These are phyloP conservation scores for Phytophthora megakarya DNA, from an alignment of 352 stramenopile genomes.

Conservation along the genomic window DNA sequence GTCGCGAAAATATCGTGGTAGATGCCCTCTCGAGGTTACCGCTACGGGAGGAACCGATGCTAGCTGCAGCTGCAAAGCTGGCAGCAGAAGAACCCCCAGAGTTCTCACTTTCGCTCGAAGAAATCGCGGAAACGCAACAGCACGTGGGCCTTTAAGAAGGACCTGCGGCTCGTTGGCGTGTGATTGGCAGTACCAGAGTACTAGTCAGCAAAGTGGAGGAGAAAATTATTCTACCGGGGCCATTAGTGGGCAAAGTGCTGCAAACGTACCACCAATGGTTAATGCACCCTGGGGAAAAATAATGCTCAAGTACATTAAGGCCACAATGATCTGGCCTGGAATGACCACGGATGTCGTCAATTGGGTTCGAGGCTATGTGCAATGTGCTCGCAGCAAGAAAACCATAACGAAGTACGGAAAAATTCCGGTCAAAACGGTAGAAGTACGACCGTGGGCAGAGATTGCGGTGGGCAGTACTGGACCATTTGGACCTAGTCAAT, in stretches of 20 bases:
- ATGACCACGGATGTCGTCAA: neutral
- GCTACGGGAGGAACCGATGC: no score
- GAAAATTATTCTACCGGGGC: conserved; percentile 4
- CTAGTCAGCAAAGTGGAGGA: conserved; percentile 2
- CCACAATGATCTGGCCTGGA: neutral
- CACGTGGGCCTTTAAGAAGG: neutral
- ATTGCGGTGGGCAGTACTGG: conserved; percentile 5
- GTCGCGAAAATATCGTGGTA: neutral
- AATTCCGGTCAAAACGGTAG: neutral
- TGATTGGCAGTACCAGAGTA: neutral
- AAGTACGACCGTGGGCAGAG: conserved; percentile 1
- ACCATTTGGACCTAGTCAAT: neutral
- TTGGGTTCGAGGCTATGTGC: neutral
- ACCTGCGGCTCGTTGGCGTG: neutral
- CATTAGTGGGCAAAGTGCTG: conserved; percentile 25
- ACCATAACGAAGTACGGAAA: neutral
- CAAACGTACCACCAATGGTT: conserved; percentile 1
- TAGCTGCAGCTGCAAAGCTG: no score
- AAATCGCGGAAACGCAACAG: neutral
- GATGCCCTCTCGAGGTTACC: neutral
- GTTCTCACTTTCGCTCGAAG: neutral
- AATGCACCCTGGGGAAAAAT: neutral
- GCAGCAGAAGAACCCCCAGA: neutral
- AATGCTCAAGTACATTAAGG: neutral
- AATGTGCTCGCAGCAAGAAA: neutral